phyloP scores from a whole-genome alignment of 805 yeast species.

The Candida xiaguanensis region DNA sequence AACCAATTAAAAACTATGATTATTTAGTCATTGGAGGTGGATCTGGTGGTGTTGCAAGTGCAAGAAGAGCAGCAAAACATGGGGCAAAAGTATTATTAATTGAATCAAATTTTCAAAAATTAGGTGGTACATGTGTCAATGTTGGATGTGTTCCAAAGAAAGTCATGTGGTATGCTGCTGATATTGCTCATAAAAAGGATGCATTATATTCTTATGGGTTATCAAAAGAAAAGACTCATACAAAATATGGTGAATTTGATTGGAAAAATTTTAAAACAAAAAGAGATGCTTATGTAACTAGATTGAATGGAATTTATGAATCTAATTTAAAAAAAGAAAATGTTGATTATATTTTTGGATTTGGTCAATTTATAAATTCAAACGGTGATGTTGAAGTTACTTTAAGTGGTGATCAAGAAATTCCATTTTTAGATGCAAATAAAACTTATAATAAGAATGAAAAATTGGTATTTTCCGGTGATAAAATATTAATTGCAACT shows the following conservation, averaged over 20 bases:
- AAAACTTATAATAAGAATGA: constrained; percentile 44
- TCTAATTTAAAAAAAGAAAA: constrained; percentile 83
- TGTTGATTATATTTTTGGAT: constrained; percentile 83
- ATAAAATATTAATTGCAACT: constrained; percentile 82
- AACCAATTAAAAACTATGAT: constrained; percentile 59
- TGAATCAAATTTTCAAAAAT: constrained; percentile 61
- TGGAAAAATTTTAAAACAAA: constrained; percentile 81
- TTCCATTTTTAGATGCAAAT: constrained; percentile 28
- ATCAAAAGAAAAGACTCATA: constrained; percentile 49
- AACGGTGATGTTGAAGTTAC: constrained; percentile 77
- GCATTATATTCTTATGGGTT: constrained; percentile 86
- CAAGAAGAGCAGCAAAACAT: constrained; percentile 90
- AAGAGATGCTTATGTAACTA: constrained; percentile 85
- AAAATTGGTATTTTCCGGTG: constrained; percentile 65
- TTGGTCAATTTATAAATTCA: constrained; percentile 65
- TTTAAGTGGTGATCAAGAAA: constrained; percentile 38
- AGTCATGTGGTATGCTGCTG: constrained; percentile 98
- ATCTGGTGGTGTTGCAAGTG: constrained; percentile 98
- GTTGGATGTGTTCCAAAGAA: constrained; percentile 99
- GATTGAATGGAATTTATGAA: constrained; percentile 92
- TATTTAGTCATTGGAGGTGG: constrained; percentile 98
- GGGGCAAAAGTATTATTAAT: constrained; percentile 86
- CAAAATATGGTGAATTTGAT: constrained; percentile 55
- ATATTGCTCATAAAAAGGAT: constrained; percentile 69
- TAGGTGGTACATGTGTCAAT: constrained; percentile 99